Percentiles rank a stretch among this genome's conserved stretches.
phyloP scores from a whole-genome alignment of 305 asterid genomes.

The Rubia peregrina region DNA sequence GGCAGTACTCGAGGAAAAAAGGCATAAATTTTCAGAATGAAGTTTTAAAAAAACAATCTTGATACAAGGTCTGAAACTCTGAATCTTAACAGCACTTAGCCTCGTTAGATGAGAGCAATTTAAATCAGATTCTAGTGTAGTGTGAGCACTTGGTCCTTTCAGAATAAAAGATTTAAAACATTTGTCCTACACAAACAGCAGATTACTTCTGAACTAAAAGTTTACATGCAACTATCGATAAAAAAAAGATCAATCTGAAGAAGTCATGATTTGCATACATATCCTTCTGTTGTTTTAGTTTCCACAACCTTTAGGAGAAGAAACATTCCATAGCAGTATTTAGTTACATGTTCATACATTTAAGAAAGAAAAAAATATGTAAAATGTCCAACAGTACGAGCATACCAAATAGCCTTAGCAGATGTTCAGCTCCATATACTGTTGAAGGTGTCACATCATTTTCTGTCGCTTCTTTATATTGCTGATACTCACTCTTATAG shows the following conservation, averaged over 20 bases:
- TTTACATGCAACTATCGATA: not conserved
- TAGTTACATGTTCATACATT: not conserved
- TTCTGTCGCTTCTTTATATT: constrained; percentile 36
- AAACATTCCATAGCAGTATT: not conserved
- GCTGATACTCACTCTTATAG: constrained; percentile 60
- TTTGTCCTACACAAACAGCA: not conserved
- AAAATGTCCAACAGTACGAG: not conserved
- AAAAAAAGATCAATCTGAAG: not conserved
- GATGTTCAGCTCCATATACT: constrained; percentile 79
- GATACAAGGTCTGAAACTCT: not conserved
- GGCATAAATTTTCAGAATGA: not conserved
- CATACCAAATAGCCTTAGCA: constrained; percentile 72
- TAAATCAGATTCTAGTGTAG: not conserved
- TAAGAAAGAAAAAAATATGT: not conserved
- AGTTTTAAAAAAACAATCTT: not conserved
- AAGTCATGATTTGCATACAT: not conserved
- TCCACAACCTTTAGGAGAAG: not conserved
- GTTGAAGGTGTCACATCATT: constrained; percentile 41
- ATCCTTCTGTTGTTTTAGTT: not conserved
- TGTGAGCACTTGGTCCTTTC: not conserved
- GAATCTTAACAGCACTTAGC: not conserved
- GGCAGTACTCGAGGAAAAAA: not conserved
- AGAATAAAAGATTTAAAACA: not conserved
- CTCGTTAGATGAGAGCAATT: not conserved
- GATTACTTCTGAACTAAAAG: not conserved